Conservation (phyloP, 805 yeast genomes). For the Barnettozyma vustinii region DNA sequence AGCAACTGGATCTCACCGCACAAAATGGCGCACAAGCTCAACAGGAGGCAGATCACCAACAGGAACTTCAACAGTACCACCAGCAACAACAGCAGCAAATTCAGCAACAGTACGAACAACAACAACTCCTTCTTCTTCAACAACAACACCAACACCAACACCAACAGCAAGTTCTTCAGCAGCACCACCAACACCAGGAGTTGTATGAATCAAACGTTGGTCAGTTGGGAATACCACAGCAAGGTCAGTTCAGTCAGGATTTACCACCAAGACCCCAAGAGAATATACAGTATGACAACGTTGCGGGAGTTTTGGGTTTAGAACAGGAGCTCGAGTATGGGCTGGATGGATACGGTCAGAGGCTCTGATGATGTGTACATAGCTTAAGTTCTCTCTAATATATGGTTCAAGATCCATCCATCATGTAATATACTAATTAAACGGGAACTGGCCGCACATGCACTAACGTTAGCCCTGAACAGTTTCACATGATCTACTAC, state of each 20-base stretch:
- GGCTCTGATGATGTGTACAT: constrained; percentile 1
- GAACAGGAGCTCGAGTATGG: constrained; percentile 69
- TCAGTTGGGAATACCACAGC: constrained; percentile 45
- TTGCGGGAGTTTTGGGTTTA: constrained; percentile 36
- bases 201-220: constrained; percentile 26
- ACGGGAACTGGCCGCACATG: not conserved
- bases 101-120: constrained; percentile 16
- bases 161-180: constrained; percentile 6
- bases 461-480: too few relatives aligned
- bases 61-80: constrained; percentile 14
- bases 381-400: too few relatives aligned
- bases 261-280: constrained; percentile 63
- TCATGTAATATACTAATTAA: not conserved
- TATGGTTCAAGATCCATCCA: too few relatives aligned
- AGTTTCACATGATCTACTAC: not conserved
- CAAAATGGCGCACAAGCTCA: constrained; percentile 22
- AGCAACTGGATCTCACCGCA: constrained; percentile 33
- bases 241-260: constrained; percentile 39
- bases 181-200: constrained; percentile 13
- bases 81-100: constrained; percentile 20
- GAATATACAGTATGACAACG: constrained; percentile 21
- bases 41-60: constrained; percentile 17
- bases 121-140: constrained; percentile 8
- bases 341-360: constrained; percentile 35
- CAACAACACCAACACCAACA: constrained; percentile 13